Evolutionary conservation across 257 asterid genomes (phyloP), one percentile per base, ranked within the genome.

Genomic region (Fraxinus quadrangulata): DNA sequence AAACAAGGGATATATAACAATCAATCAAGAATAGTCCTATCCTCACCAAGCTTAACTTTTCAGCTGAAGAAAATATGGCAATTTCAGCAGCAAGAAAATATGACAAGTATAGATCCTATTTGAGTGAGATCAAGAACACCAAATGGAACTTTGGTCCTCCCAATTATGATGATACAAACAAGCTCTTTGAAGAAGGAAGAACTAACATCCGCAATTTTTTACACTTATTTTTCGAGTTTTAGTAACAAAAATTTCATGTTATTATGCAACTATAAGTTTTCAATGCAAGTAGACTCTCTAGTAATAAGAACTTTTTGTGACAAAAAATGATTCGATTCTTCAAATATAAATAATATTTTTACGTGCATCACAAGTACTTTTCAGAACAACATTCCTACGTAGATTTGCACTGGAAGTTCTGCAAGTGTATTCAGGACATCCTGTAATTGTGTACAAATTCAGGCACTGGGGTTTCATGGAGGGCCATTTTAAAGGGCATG

Each of bases 121-220:
- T 90, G 81, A 91, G 72, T 67, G 86, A 91, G 24, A 75, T 89
- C 34, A 74, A 87, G 70, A 91, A 75, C 78, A 90, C 90, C 28
- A 78, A 82, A 63, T 93, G 97, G 97, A 83, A 14, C 0, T 72
- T 30, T 73, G 96, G 93, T 2, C 91, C 92, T 77, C 98, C 98
- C 3, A 89, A 82, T 74, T 93, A 93, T 84, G 96, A 88, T 81
- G 88, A 54, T 33, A 93, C 89, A 2, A 81, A 91, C 79, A 83
- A 92, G 87, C 87, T 93, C 70, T 93, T 91, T 75, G 97, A 93
- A 82, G 84, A 91, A 80, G 96, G 91, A 65, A 80, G 92, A 81
- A 90, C 96, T 74, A 89, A 86, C 39, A 34, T 31, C 5, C 5
- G 6, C 7, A 34, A 4, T 34, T 4, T 34, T 34, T 34, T 31